Conservation (phyloP, 257 asterid genomes). For the Fraxinus excelsior region DNA sequence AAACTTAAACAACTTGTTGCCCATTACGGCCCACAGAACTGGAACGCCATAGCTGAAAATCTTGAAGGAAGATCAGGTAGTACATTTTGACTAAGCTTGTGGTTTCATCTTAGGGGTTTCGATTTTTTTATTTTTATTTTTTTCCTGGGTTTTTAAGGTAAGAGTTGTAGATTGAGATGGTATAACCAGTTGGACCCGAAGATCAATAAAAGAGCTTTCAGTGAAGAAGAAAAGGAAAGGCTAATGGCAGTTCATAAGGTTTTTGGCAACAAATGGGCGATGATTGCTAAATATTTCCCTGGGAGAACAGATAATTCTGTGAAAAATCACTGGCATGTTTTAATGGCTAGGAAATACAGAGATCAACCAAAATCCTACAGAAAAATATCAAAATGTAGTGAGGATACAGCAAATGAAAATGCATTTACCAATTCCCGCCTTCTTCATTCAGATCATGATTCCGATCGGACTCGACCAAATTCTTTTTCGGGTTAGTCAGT, state of each 20-base stretch:
- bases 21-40: slow-evolving; percentile 61
- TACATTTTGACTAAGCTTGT: no score
- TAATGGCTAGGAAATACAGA: slow-evolving; percentile 48
- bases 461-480: background rate
- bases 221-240: slow-evolving; percentile 48
- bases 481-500: background rate
- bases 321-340: slow-evolving; percentile 62
- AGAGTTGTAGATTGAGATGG: slow-evolving; percentile 69
- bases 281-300: slow-evolving; percentile 49
- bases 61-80: slow-evolving; percentile 60
- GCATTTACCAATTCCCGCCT: no score
- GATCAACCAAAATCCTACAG: slow-evolving; percentile 34
- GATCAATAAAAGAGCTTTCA: slow-evolving; percentile 45
- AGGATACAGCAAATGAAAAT: no score
- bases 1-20: slow-evolving; percentile 54
- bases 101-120: no score
- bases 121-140: no score
- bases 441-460: no score
- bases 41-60: slow-evolving; percentile 60
- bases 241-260: slow-evolving; percentile 41
- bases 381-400: slow-evolving; percentile 12
- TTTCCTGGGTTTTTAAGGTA: slow-evolving; percentile 33
- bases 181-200: slow-evolving; percentile 59
- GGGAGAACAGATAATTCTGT: slow-evolving; percentile 62
- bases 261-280: slow-evolving; percentile 57